Evolutionary conservation across 768 basidiomycete genomes (phyloP), one percentile per base, ranked within the genome.

Genomic region (Suillus variegatus): DNA sequence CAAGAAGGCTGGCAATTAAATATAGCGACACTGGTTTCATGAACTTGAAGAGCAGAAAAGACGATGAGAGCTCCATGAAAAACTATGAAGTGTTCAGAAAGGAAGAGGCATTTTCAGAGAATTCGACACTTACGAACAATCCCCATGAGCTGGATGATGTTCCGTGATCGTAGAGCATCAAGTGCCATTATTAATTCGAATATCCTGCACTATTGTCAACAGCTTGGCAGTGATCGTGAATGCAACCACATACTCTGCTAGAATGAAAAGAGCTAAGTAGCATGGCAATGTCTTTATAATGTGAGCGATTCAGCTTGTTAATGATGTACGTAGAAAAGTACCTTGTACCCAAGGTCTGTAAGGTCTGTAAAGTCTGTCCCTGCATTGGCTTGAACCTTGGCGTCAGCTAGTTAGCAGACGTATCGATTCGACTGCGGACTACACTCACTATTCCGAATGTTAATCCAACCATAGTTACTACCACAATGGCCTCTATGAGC

Each of bases 161-260:
- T 95, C 66, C 93, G 86, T 66, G 88, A 69, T 36, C 89, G 83
- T 41, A 95, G 80, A n/a, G 93, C 93, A 80, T 95, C 93, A 67
- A 89, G 85, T 3, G 91, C 90, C 84, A 95, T 90, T 64, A 88
- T 77, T 7, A 93, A 76, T 71, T 94, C 92, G 67, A 95, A 95
- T 1, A 93, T 64, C 75, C 93, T 94, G 66, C n/a, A 20, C 62
- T 46, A 41, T 43, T 41, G 38, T 61, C 41, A 58, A 64, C 8
- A 43, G 16, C 9, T 18, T 18, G 32, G 28, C 2, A 9, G 10
- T 32, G 35, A 14, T 40, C 10, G 20, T 28, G n/a, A 16, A 54
- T 40, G 49, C 56, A 43, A 57, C 18, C 61, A 46, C 44, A 77
- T 73, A 93, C 93, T 92, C 92, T 64, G 91, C 93, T 12, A 95